Base-by-base conservation (phyloP, 2,329 filamentous ascomycete species). In the Apiospora koreana region DNA sequence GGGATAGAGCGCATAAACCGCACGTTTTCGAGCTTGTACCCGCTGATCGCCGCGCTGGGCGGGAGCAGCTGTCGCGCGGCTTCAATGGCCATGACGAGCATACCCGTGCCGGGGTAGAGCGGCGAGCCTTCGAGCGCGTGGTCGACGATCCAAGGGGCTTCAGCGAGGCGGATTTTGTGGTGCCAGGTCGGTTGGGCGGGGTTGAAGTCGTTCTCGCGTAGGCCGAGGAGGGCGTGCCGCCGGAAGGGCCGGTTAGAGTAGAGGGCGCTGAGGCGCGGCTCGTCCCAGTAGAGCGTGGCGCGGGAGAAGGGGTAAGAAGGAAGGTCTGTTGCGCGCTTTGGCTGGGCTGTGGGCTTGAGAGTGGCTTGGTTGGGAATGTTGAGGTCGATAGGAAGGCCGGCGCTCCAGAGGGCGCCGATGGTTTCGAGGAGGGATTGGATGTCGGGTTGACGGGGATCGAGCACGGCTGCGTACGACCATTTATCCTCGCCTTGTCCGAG, bases 1-100 rank as follows among this genome's bases (percentile, higher is more conserved):
- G 75, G 69, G 31, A 64, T 68, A 35, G 78, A 77, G 67, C 75
- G 70, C 65, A 67, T 45, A 42, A 67, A 67, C 23, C 65, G 42
- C 65, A 67, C 65, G 65, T 67, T 48, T 21, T 67, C 65, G 23
- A 67, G 43, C 43, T 48, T 48, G 65, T 67, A 67, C 23, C 65
- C 65, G 25, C 65, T 38, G 28, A 67, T 67, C 10, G 14, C 43
- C 42, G 16, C 42, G 7, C 18, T n/a, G 16, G 43, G 23, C 54
- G 62, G 62, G 4, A 65, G 62, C 65, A 67, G 42, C 69, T 75
- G 74, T 5, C 71, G 67, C 4, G 73, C 73, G 31, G 74, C 73
- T 43, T 74, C 74, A 31, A 74, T 68, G 21, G 65, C 70, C 70
- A 71, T 71, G n/a, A 35, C 31, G 5, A 71, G 31, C 42, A 70